phyloP scores from a whole-genome alignment of 768 basidiomycete genomes.

The Panellus pusillus region DNA sequence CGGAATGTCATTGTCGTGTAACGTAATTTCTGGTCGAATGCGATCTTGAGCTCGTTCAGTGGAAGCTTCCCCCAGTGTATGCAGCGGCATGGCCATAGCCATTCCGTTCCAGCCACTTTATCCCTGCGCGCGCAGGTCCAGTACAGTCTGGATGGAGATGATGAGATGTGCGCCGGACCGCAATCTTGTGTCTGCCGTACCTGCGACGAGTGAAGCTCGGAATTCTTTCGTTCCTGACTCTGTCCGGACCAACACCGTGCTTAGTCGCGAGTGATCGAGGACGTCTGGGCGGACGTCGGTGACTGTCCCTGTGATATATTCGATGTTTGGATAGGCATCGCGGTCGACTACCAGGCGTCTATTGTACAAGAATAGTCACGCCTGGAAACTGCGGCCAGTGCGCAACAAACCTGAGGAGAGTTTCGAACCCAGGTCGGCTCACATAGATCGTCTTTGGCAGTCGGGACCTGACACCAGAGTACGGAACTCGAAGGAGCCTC shows the following conservation, averaged over 20 bases:
- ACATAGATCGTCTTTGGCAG: conserved; percentile 20
- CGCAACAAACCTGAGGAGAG: conserved; percentile 21
- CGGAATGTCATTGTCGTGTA: conserved; percentile 21
- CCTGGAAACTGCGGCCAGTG: not conserved
- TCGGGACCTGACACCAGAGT: not conserved
- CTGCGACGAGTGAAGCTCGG: conserved; percentile 24
- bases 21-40: conserved; percentile 26
- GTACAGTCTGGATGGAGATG: conserved; percentile 29
- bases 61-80: conserved; percentile 6
- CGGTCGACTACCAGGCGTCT: conserved; percentile 26
- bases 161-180: not conserved
- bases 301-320: conserved; percentile 27
- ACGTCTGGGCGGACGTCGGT: conserved; percentile 23
- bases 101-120: conserved; percentile 25
- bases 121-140: conserved; percentile 26
- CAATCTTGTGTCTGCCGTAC: conserved; percentile 6
- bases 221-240: conserved; percentile 13
- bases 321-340: conserved; percentile 22
- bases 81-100: conserved; percentile 17
- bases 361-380: not conserved
- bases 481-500: conserved; percentile 1
- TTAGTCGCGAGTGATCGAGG: conserved; percentile 7
- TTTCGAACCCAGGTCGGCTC: conserved; percentile 27
- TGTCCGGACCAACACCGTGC: conserved; percentile 19
- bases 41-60: conserved; percentile 16